A percentile compares a stretch with the other conserved stretches of the same genome.
Evolutionary conservation across 805 yeast species (phyloP).

Genomic region (Candida maltosa): DNA sequence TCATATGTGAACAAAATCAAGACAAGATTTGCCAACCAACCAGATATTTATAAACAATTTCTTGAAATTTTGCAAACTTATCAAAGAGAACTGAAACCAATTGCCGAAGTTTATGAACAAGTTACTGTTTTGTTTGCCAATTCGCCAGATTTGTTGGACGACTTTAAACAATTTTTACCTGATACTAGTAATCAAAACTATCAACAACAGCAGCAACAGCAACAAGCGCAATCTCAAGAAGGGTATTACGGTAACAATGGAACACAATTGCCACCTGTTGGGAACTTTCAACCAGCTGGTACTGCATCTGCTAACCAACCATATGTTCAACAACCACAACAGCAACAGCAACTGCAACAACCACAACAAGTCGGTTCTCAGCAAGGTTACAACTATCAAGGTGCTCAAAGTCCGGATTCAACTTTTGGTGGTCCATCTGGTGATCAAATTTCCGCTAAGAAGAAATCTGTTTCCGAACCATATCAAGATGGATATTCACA

Average conservation of each 20-base stretch:
- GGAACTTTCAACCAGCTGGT: conserved; percentile 68
- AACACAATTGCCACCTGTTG: conserved; percentile 81
- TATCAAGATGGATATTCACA: conserved; percentile 31
- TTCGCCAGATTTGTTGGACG: conserved; percentile 92
- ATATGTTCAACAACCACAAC: conserved; percentile 10
- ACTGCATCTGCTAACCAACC: conserved; percentile 16
- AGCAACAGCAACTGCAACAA: conserved; percentile 1
- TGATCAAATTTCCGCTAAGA: conserved; percentile 11
- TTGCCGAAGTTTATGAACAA: conserved; percentile 91
- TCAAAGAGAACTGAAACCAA: conserved; percentile 93
- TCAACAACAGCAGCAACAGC: conserved; percentile 19
- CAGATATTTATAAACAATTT: conserved; percentile 92
- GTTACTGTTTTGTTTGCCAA: conserved; percentile 84
- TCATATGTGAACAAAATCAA: conserved; percentile 95
- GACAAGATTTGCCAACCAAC: conserved; percentile 87
- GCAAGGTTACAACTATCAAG: not conserved
- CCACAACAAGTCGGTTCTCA: not conserved
- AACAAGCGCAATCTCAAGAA: conserved; percentile 17
- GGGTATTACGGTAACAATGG: conserved; percentile 22
- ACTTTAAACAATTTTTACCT: conserved; percentile 92
- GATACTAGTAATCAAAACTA: conserved; percentile 54
- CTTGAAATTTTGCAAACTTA: conserved; percentile 94
- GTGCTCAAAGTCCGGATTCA: conserved; percentile 11
- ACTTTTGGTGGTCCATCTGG: conserved; percentile 4
- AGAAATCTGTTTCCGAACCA: conserved; percentile 25